Evolutionary conservation across 2,329 filamentous ascomycete species (phyloP).

Genomic region (Aschersonia sp.): DNA sequence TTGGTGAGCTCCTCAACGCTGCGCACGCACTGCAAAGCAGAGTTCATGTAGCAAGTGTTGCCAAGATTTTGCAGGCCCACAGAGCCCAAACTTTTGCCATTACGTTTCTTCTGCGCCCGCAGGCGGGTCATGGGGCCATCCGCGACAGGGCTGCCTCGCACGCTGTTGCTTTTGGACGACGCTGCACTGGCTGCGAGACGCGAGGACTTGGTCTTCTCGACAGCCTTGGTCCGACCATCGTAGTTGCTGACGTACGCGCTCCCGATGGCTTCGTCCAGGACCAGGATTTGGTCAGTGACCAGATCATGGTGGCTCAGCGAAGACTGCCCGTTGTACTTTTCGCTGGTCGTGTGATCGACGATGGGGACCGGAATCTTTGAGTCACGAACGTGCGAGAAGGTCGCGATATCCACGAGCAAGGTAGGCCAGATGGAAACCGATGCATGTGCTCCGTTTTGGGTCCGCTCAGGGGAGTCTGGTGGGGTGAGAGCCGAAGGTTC

Average conservation of each 20-base stretch:
- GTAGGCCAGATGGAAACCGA: constrained; percentile 23
- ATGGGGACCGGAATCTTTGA: constrained; percentile 10
- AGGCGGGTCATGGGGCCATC: constrained; percentile 54
- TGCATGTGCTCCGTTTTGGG: constrained; percentile 9
- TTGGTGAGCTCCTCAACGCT: constrained; percentile 87
- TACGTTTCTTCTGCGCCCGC: constrained; percentile 51
- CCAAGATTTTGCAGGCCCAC: constrained; percentile 82
- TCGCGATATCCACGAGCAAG: constrained; percentile 31
- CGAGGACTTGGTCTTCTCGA: constrained; percentile 22
- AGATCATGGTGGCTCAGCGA: constrained; percentile 53
- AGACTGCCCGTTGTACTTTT: constrained; percentile 63
- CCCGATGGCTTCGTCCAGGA: constrained; percentile 68
- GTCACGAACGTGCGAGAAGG: constrained; percentile 31
- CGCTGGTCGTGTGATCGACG: constrained; percentile 54
- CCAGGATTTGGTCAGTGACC: constrained; percentile 56
- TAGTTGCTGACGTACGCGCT: constrained; percentile 43
- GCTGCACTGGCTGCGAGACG: constrained; percentile 11
- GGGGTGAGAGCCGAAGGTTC: constrained; percentile 23
- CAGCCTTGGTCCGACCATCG: constrained; percentile 15
- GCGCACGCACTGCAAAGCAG: constrained; percentile 83
- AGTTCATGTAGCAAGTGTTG: constrained; percentile 99
- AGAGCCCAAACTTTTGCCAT: constrained; percentile 57
- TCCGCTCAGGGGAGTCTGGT: constrained; percentile 22
- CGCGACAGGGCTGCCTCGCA: constrained; percentile 53
- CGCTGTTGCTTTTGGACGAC: constrained; percentile 29